Conservation (phyloP, 2,329 filamentous ascomycete genomes). For the Talaromyces rugulosus region DNA sequence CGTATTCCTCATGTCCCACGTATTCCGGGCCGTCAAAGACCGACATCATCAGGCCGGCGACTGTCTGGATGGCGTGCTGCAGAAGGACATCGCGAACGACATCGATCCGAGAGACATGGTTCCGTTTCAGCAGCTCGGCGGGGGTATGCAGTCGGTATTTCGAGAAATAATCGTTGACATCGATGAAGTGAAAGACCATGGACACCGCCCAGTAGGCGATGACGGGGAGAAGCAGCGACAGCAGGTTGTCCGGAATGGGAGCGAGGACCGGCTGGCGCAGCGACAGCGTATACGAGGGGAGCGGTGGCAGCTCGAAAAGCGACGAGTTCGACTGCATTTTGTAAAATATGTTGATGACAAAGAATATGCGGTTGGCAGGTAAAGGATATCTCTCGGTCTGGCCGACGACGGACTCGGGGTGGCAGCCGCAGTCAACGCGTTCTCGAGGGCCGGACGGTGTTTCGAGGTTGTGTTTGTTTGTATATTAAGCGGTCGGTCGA, state of each 20-base stretch:
- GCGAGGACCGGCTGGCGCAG: conserved; percentile 68
- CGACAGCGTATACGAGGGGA: conserved; percentile 73
- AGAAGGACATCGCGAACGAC: conserved; percentile 86
- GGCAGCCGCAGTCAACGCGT: not conserved
- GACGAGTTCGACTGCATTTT: conserved; percentile 34
- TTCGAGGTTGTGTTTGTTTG: not conserved
- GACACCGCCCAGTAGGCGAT: conserved; percentile 86
- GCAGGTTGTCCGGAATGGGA: conserved; percentile 74
- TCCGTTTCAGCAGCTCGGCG: conserved; percentile 80
- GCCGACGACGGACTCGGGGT: not conserved
- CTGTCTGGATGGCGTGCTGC: conserved; percentile 85
- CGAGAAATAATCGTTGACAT: conserved; percentile 78
- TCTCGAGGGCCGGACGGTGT: not conserved
- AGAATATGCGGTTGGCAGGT: not conserved
- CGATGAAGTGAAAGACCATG: conserved; percentile 80
- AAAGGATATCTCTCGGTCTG: not conserved
- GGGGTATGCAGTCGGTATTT: conserved; percentile 94
- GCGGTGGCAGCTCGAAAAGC: conserved; percentile 65
- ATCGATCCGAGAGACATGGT: conserved; percentile 78
- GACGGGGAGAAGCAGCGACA: conserved; percentile 72
- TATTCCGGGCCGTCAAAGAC: conserved; percentile 70
- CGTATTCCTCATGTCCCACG: conserved; percentile 74
- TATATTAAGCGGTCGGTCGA: not conserved
- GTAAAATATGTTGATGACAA: not conserved
- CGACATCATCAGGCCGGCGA: conserved; percentile 63